Conservation (phyloP, 805 yeast genomes). For the Saccharomyces jurei region DNA sequence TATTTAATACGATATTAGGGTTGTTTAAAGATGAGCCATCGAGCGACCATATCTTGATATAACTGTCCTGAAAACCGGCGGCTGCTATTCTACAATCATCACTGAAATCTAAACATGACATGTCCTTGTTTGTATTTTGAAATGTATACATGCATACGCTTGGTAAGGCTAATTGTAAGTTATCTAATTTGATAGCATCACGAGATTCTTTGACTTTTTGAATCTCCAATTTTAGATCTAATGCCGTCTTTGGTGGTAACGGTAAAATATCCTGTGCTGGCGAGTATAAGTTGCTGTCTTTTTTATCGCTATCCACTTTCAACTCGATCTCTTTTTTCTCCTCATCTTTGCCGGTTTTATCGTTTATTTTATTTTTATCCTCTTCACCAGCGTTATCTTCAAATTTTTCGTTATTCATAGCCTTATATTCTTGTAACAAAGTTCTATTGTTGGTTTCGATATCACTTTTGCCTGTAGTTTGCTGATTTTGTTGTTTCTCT, state of each 20-base stretch:
- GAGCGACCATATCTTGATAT: conserved; percentile 83
- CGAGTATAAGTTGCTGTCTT: conserved; percentile 38
- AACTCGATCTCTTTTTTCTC: conserved; percentile 5
- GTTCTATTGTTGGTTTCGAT: conserved; percentile 30
- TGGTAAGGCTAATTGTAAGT: conserved; percentile 74
- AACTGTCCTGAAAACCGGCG: conserved; percentile 90
- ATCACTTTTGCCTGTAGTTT: not conserved
- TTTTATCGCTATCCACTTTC: conserved; percentile 1
- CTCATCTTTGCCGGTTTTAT: conserved; percentile 1
- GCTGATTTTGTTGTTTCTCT: conserved; percentile 34
- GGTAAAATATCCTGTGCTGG: conserved; percentile 76
- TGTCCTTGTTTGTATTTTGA: conserved; percentile 84
- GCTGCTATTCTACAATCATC: conserved; percentile 82
- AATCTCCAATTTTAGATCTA: conserved; percentile 74
- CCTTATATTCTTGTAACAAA: conserved; percentile 59
- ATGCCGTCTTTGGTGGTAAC: conserved; percentile 71
- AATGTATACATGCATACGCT: conserved; percentile 97
- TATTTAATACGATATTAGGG: conserved; percentile 43
- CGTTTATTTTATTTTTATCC: conserved; percentile 19
- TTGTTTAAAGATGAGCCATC: conserved; percentile 81
- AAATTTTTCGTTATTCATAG: conserved; percentile 41
- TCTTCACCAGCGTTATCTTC: conserved; percentile 9
- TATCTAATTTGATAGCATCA: conserved; percentile 58
- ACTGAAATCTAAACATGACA: conserved; percentile 82
- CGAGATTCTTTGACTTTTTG: conserved; percentile 75